Conservation (phyloP, 768 basidiomycete species). For the Hericium coralloides region DNA sequence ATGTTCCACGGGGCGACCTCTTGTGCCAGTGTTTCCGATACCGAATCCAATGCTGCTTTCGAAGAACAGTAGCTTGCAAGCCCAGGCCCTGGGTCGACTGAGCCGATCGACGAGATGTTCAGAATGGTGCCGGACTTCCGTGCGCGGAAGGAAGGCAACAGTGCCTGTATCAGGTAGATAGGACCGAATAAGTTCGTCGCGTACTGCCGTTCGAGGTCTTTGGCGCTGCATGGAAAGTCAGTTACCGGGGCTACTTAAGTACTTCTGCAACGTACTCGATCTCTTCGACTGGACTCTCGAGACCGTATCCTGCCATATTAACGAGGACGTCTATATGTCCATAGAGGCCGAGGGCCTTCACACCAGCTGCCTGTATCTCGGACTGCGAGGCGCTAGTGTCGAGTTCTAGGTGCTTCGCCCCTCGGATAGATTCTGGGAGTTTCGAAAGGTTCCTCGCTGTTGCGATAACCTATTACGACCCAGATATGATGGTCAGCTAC, state of each 20-base stretch:
- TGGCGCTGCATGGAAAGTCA: not conserved
- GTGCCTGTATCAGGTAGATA: slow-evolving; percentile 18
- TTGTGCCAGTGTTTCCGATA: slow-evolving; percentile 17
- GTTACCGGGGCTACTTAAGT: not conserved
- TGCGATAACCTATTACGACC: not conserved
- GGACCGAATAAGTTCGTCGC: slow-evolving; percentile 20
- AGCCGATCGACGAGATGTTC: slow-evolving; percentile 18
- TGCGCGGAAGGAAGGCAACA: slow-evolving; percentile 18
- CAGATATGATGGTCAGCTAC: not conserved
- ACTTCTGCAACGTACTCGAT: not conserved
- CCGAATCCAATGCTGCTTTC: slow-evolving; percentile 16
- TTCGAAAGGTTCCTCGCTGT: not conserved
- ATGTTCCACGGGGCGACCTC: slow-evolving; percentile 21
- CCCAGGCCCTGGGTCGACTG: slow-evolving; percentile 1
- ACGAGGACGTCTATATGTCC: not conserved
- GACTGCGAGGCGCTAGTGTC: not conserved
- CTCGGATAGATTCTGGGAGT: not conserved
- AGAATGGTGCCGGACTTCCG: slow-evolving; percentile 18
- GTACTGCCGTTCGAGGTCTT: slow-evolving; percentile 11
- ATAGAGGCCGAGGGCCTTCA: not conserved
- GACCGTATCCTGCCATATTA: not conserved
- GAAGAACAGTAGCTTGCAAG: slow-evolving; percentile 16
- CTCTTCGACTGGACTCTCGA: not conserved
- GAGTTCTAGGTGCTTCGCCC: not conserved
- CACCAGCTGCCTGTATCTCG: not conserved